These are phyloP conservation scores for Linnemannia hyalina DNA, from an alignment of 192 early-diverging fungal species.

Conservation along the genomic window DNA sequence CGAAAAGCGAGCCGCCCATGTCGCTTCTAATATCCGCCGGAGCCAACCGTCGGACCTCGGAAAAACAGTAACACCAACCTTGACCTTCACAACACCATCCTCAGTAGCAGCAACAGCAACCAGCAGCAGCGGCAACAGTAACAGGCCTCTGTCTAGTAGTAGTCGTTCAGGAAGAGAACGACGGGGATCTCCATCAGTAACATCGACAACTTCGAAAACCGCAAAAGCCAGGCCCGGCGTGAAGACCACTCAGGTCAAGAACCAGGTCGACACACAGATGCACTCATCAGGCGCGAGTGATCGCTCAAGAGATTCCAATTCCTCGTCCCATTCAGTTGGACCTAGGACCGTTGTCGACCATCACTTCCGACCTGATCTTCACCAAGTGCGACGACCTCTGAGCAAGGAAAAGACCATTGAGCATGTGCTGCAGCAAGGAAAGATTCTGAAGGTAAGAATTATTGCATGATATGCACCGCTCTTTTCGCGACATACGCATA, in stretches of 20 bases:
- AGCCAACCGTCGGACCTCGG: background rate
- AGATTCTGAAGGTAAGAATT: slow-evolving; percentile 35
- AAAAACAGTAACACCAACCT: background rate
- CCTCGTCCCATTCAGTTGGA: background rate
- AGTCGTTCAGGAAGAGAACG: background rate
- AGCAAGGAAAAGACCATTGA: slow-evolving; percentile 38
- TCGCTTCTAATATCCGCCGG: background rate
- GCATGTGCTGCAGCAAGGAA: slow-evolving; percentile 31
- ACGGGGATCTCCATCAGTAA: background rate
- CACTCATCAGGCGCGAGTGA: background rate
- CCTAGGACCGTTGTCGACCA: background rate
- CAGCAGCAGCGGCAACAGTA: background rate
- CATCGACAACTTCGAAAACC: background rate
- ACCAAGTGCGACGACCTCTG: background rate
- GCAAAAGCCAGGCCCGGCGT: background rate
- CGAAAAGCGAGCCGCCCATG: slow-evolving; percentile 11
- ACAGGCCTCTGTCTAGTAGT: background rate
- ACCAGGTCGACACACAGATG: background rate
- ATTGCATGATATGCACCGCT: background rate
- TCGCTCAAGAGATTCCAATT: background rate
- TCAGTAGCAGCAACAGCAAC: background rate
- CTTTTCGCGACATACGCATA: background rate
- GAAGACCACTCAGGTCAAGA: background rate
- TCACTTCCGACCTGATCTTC: background rate
- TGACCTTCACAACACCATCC: background rate